Percentiles rank a stretch among this genome's conserved stretches.
Evolutionary conservation across 257 asterid species (phyloP).

Genomic region (Rehmannia glutinosa): DNA sequence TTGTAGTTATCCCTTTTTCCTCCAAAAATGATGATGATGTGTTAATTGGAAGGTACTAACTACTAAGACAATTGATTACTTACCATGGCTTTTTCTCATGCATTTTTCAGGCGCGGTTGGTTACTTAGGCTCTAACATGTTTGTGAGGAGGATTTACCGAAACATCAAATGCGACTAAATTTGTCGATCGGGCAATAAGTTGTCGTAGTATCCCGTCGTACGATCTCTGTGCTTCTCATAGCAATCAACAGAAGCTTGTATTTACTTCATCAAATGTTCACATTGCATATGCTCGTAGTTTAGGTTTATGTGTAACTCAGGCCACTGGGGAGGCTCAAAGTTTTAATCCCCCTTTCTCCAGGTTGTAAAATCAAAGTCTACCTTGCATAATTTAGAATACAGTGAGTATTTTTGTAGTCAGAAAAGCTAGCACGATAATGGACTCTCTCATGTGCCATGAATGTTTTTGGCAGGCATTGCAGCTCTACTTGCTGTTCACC

Average conservation of each 20-base stretch:
- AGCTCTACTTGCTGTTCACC: background rate
- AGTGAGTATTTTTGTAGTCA: constrained; percentile 25
- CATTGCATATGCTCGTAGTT: background rate
- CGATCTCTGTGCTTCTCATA: constrained; percentile 2
- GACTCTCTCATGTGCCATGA: constrained; percentile 3
- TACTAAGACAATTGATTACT: background rate
- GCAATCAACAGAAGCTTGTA: constrained; percentile 10
- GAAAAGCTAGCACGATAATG: constrained; percentile 16
- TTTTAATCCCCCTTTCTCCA: constrained; percentile 23
- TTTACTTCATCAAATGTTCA: background rate
- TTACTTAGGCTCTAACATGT: constrained; percentile 50
- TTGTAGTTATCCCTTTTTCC: too few relatives aligned
- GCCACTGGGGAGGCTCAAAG: constrained; percentile 24
- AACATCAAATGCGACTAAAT: constrained; percentile 58
- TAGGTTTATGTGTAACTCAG: constrained; percentile 30
- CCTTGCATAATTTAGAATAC: constrained; percentile 30
- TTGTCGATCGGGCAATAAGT: background rate
- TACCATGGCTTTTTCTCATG: background rate
- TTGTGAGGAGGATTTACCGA: constrained; percentile 60
- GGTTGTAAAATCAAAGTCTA: constrained; percentile 26
- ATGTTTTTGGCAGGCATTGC: background rate
- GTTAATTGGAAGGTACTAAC: background rate
- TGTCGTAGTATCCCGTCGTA: too few relatives aligned
- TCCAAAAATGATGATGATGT: too few relatives aligned
- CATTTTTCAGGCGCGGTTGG: constrained; percentile 61